Evolutionary conservation across 352 stramenopile genomes (phyloP), one percentile per base, ranked within the genome.

Genomic region (Pythium oligandrum): DNA sequence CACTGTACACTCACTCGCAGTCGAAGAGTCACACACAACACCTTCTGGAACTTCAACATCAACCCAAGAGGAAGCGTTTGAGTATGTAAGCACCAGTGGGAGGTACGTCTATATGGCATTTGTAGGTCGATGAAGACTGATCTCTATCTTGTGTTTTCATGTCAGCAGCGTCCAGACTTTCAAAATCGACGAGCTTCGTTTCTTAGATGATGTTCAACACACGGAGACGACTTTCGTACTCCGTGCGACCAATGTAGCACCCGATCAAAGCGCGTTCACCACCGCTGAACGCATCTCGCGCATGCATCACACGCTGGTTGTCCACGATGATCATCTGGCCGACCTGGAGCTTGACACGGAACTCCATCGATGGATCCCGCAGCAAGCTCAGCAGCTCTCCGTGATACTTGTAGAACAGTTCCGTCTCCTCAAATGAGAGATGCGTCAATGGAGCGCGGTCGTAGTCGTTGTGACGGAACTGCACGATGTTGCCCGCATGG

Each of bases 391-490:
- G 60, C 37, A 94, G 67, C 61, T 76, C 68, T n/a, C 65, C 74
- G 55, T 93, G 83, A 40, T 86, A 70, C 3, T 67, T 44, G 68
- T 96, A 96, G 55, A 92, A 96, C 43, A 65, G 57, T 17, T 60
- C 64, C 9, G 93, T 72, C 43, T 91, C 62, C 4, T 86, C 80
- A 45, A 88, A 90, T 51, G 58, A 71, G 51, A 96, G 36, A 49
- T 95, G 84, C 31, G 86, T 91, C 12, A 95, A 55, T 26, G 83
- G 79, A 30, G 83, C 78, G 44, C 86, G 82, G 63, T 96, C 86
- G 64, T 93, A 94, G 59, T 93, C 83, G 55, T 96, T 96, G 64
- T 91, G 78, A n/a, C 86, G 82, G 64, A 96, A 88, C 55, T 88
- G 73, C 43, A 87, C 71, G 35, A 95, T 65, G 60, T 90, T 88